Evolutionary conservation across 2,329 filamentous ascomycete genomes (phyloP).

Genomic region (Colletotrichum lupini): DNA sequence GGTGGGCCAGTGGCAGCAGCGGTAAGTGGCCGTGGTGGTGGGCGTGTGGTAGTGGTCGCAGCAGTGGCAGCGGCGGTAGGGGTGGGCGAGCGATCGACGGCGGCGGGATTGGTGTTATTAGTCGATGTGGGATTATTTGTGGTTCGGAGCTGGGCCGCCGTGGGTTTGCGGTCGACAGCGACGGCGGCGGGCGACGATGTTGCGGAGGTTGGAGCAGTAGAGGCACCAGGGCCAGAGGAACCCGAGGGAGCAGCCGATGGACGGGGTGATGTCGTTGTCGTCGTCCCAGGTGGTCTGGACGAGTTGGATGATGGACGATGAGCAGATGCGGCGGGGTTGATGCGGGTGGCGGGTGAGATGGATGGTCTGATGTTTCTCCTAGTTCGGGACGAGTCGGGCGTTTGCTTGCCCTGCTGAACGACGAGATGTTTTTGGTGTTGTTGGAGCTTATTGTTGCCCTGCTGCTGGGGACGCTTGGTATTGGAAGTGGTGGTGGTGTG

Average conservation of each 20-base stretch:
- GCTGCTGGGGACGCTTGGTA: not conserved
- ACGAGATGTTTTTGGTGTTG: conserved; percentile 12
- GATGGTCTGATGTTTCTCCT: conserved; percentile 33
- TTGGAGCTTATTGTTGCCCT: not conserved
- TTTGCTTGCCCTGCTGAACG: not conserved
- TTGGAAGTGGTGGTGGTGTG: not conserved
- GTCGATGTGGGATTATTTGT: conserved; percentile 25
- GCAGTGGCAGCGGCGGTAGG: not conserved
- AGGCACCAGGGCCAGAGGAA: conserved; percentile 48
- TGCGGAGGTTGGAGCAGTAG: conserved; percentile 39
- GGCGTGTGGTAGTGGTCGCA: not conserved
- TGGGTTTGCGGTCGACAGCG: conserved; percentile 15
- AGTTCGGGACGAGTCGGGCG: conserved; percentile 29
- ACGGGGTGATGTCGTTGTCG: conserved; percentile 14
- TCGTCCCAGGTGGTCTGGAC: not conserved
- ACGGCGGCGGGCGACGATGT: not conserved
- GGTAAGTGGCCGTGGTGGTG: not conserved
- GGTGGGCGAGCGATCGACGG: not conserved
- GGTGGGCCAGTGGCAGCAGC: conserved; percentile 32
- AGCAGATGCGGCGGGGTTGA: conserved; percentile 9
- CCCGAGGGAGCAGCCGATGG: not conserved
- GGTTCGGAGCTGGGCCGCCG: conserved; percentile 21
- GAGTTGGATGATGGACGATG: not conserved
- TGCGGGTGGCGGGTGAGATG: conserved; percentile 28
- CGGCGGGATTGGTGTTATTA: conserved; percentile 7